phyloP scores from a whole-genome alignment of 169 alveolate genomes.

The Cryptosporidium andersoni region DNA sequence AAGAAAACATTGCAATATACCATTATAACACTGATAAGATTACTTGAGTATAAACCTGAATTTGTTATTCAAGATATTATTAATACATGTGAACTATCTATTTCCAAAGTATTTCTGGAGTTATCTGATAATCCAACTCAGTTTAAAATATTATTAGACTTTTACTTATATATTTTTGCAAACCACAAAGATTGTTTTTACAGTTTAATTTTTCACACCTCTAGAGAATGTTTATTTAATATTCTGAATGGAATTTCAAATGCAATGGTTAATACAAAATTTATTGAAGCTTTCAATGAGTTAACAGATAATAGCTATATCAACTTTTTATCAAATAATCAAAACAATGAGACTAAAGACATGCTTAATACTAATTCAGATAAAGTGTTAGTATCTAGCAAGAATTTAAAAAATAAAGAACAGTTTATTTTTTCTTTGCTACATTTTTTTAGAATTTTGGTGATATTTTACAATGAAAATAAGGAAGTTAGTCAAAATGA shows the following conservation, averaged over 20 bases:
- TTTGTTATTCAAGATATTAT: conserved; percentile 2
- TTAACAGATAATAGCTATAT: not conserved
- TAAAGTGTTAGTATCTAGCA: not conserved
- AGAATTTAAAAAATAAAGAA: no score
- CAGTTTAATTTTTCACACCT: not conserved
- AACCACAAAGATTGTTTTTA: not conserved
- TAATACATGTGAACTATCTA: not conserved
- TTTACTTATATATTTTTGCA: conserved; percentile 13
- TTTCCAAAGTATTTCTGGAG: conserved; percentile 16
- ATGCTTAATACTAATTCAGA: not conserved
- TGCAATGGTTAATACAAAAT: not conserved
- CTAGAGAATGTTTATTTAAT: not conserved
- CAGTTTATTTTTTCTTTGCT: no score
- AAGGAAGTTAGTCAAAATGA: not conserved
- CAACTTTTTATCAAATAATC: not conserved
- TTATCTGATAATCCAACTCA: not conserved
- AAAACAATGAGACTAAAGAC: not conserved
- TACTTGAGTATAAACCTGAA: conserved; percentile 39
- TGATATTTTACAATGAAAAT: conserved; percentile 13
- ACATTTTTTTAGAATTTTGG: no score
- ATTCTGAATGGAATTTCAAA: conserved; percentile 33
- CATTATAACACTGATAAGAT: conserved; percentile 3
- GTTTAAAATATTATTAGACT: conserved; percentile 27
- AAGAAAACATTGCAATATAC: conserved; percentile 2
- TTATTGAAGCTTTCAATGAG: not conserved